phyloP scores from a whole-genome alignment of 371 early-diverging fungal species.

The Syncephalastrum sp. region DNA sequence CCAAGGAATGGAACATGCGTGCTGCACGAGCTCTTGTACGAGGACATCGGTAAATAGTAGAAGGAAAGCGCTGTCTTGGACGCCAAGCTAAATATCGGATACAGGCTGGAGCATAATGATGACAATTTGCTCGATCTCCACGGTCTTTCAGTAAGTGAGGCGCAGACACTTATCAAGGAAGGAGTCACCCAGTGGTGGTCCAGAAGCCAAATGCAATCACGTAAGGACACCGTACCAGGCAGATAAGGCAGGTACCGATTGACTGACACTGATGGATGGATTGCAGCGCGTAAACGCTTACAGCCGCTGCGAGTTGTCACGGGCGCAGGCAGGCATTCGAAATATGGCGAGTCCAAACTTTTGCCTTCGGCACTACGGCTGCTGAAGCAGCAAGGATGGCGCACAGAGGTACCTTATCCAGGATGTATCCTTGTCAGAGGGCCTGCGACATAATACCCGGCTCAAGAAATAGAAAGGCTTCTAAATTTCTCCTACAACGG shows the following conservation, averaged over 20 bases:
- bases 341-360: conserved; percentile 53
- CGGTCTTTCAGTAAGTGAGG: conserved; percentile 66
- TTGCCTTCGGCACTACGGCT: conserved; percentile 52
- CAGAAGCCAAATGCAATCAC: conserved; percentile 51
- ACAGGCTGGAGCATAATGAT: conserved; percentile 47
- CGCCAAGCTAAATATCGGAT: neutral
- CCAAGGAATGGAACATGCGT: conserved; percentile 71
- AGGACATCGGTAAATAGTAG: conserved; percentile 37
- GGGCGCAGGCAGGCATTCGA: conserved; percentile 66
- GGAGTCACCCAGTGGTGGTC: conserved; percentile 65
- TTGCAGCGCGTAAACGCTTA: conserved; percentile 30
- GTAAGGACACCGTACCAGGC: conserved; percentile 15
- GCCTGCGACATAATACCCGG: no score
- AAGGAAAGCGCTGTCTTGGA: neutral
- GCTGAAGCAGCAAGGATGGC: conserved; percentile 58
- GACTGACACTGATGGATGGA: neutral
- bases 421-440: conserved; percentile 51
- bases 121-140: conserved; percentile 68
- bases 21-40: conserved; percentile 69
- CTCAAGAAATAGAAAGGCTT: no score
- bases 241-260: neutral
- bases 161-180: conserved; percentile 58
- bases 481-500: no score
- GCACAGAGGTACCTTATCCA: conserved; percentile 49
- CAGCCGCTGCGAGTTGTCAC: conserved; percentile 63